phyloP scores from a whole-genome alignment of 2,329 filamentous ascomycete species.

The Didymella pomorum region DNA sequence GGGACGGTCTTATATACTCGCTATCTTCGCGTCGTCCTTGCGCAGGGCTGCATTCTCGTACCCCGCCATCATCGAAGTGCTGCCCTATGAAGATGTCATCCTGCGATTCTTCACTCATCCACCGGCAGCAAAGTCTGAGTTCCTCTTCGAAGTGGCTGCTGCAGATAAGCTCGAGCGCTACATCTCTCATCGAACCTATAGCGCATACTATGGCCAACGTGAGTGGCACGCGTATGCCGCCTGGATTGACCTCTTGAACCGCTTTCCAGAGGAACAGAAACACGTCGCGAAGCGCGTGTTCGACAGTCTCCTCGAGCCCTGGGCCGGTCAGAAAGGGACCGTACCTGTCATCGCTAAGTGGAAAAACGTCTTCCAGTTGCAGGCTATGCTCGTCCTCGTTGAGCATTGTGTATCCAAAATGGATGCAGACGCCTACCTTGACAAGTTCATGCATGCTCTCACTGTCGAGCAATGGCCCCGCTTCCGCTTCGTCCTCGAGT shows the following conservation, averaged over 20 bases:
- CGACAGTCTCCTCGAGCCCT: slow-evolving; percentile 51
- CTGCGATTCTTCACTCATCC: slow-evolving; percentile 52
- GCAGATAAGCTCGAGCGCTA: slow-evolving; percentile 44
- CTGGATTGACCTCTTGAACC: slow-evolving; percentile 55
- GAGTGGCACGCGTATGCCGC: slow-evolving; percentile 56
- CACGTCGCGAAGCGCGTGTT: slow-evolving; percentile 42
- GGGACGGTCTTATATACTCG: slow-evolving; percentile 47
- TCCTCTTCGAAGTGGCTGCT: slow-evolving; percentile 55
- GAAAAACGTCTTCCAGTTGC: slow-evolving; percentile 59
- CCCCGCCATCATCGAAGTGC: slow-evolving; percentile 40
- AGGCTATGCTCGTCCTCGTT: slow-evolving; percentile 55
- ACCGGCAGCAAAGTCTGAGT: slow-evolving; percentile 54
- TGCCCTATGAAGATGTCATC: slow-evolving; percentile 53
- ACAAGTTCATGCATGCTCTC: slow-evolving; percentile 52
- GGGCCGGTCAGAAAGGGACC: slow-evolving; percentile 54
- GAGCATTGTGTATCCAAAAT: slow-evolving; percentile 47
- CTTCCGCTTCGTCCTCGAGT: slow-evolving; percentile 58
- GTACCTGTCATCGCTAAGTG: slow-evolving; percentile 56
- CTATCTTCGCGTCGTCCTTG: slow-evolving; percentile 41
- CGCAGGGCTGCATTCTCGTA: slow-evolving; percentile 40
- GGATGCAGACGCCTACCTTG: slow-evolving; percentile 46
- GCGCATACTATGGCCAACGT: slow-evolving; percentile 55
- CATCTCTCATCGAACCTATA: slow-evolving; percentile 47
- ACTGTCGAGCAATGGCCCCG: slow-evolving; percentile 57
- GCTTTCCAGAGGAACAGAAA: slow-evolving; percentile 44